Evolutionary conservation across 2,329 filamentous ascomycete species (phyloP).

Genomic region (Verticillium klebahnii): DNA sequence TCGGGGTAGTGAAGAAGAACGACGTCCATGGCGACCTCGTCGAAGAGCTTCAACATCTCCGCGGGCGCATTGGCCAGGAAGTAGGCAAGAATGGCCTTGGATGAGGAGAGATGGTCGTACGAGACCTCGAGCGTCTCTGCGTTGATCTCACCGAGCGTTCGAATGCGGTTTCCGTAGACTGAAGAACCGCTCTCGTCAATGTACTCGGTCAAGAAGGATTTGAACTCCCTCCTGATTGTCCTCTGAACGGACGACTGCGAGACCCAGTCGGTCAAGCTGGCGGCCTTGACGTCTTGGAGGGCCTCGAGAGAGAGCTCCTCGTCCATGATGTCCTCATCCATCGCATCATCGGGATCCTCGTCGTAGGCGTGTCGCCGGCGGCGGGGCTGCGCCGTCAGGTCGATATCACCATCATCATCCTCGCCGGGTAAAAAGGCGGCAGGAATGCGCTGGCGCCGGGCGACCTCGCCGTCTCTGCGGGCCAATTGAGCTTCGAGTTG

Average conservation of each 20-base stretch:
- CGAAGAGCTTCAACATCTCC: constrained; percentile 95
- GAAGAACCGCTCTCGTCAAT: constrained; percentile 85
- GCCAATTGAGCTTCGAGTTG: constrained; percentile 69
- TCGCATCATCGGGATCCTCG: constrained; percentile 87
- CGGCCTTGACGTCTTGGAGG: constrained; percentile 86
- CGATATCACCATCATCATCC: constrained; percentile 78
- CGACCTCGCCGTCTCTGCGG: constrained; percentile 68
- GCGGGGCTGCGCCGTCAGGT: constrained; percentile 80
- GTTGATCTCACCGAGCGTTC: constrained; percentile 94
- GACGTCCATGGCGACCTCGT: constrained; percentile 94
- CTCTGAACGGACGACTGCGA: constrained; percentile 83
- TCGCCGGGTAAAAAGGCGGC: constrained; percentile 74
- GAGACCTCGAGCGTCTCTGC: constrained; percentile 95
- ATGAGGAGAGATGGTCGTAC: constrained; percentile 84
- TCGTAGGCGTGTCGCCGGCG: constrained; percentile 87
- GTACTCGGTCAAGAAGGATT: constrained; percentile 93
- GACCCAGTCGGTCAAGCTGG: constrained; percentile 93
- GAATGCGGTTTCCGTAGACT: constrained; percentile 90
- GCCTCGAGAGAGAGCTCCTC: constrained; percentile 92
- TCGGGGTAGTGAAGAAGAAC: constrained; percentile 95
- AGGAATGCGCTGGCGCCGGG: constrained; percentile 61
- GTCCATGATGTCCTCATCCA: constrained; percentile 91
- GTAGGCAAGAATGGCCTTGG: constrained; percentile 91
- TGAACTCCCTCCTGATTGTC: constrained; percentile 95
- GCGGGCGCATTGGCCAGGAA: constrained; percentile 93